Percentiles rank a stretch among this genome's conserved stretches.
phyloP scores from a whole-genome alignment of 208 protist species.

The Wallacemonas sp. region DNA sequence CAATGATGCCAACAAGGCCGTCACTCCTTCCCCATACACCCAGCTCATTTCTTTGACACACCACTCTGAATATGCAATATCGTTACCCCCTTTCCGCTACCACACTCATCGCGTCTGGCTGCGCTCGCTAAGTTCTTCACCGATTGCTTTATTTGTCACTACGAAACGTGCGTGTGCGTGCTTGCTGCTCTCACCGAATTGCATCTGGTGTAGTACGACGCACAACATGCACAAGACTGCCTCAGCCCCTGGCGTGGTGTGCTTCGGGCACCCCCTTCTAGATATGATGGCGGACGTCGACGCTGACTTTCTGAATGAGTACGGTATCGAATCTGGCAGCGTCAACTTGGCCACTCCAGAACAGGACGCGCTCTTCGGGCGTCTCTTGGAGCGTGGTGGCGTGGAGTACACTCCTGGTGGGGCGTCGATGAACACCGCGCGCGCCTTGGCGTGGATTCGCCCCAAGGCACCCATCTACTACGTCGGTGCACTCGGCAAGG shows the following conservation, averaged over 20 bases:
- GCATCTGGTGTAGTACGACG: not conserved
- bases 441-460: slow-evolving; percentile 84
- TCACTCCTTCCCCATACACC: too few relatives aligned
- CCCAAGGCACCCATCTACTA: slow-evolving; percentile 36
- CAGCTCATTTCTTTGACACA: too few relatives aligned
- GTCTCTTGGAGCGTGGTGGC: slow-evolving; percentile 41
- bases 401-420: slow-evolving; percentile 96
- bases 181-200: slow-evolving; percentile 10
- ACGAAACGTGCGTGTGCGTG: not conserved
- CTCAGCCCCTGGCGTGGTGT: slow-evolving; percentile 25
- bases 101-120: too few relatives aligned
- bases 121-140: too few relatives aligned
- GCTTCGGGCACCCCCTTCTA: slow-evolving; percentile 94
- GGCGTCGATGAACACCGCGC: slow-evolving; percentile 96
- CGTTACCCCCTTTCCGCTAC: too few relatives aligned
- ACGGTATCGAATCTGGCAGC: slow-evolving; percentile 68
- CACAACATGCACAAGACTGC: not conserved
- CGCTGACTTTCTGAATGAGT: slow-evolving; percentile 77
- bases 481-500: slow-evolving; percentile 93
- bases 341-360: slow-evolving; percentile 92
- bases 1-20: too few relatives aligned
- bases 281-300: slow-evolving; percentile 95
- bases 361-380: slow-evolving; percentile 90
- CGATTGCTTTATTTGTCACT: too few relatives aligned
- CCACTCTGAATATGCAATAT: too few relatives aligned